Conservation (phyloP, 331 rosid genomes). For the Prunus yedoensis region DNA sequence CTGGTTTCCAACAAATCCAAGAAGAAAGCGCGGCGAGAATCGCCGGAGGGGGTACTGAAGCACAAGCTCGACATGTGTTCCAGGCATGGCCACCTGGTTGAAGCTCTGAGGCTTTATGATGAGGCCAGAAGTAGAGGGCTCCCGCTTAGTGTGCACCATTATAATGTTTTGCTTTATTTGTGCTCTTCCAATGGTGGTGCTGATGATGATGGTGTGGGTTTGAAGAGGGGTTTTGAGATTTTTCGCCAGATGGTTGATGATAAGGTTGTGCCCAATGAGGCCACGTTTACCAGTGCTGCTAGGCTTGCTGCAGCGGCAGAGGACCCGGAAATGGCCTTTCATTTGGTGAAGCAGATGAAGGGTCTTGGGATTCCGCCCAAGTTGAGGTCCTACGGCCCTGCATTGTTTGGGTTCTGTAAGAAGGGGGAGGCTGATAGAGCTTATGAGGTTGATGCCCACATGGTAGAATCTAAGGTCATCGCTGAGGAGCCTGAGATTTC, state of each 20-base stretch:
- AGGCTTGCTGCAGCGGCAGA: constrained; percentile 70
- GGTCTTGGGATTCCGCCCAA: constrained; percentile 51
- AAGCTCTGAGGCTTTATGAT: constrained; percentile 73
- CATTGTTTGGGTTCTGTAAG: constrained; percentile 77
- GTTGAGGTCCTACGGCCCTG: constrained; percentile 81
- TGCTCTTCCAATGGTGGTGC: constrained; percentile 37
- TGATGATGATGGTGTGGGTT: constrained; percentile 23
- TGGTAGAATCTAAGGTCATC: constrained; percentile 54
- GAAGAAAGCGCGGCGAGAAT: constrained; percentile 48
- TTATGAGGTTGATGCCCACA: constrained; percentile 70
- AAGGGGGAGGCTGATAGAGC: constrained; percentile 63
- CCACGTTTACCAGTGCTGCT: constrained; percentile 77
- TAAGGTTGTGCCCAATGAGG: constrained; percentile 66
- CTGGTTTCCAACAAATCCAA: constrained; percentile 34
- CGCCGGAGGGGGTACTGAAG: constrained; percentile 55
- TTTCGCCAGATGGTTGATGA: constrained; percentile 64
- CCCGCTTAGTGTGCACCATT: constrained; percentile 32
- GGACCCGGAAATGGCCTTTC: constrained; percentile 89
- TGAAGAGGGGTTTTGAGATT: constrained; percentile 72
- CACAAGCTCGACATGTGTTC: constrained; percentile 57
- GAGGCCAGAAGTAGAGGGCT: constrained; percentile 52
- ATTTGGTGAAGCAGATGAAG: constrained; percentile 68
- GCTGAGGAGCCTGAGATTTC: constrained; percentile 77
- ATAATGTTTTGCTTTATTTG: constrained; percentile 55
- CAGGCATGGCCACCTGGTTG: constrained; percentile 41